phyloP scores from a whole-genome alignment of 257 asterid species.

The Forsythia suspensa region DNA sequence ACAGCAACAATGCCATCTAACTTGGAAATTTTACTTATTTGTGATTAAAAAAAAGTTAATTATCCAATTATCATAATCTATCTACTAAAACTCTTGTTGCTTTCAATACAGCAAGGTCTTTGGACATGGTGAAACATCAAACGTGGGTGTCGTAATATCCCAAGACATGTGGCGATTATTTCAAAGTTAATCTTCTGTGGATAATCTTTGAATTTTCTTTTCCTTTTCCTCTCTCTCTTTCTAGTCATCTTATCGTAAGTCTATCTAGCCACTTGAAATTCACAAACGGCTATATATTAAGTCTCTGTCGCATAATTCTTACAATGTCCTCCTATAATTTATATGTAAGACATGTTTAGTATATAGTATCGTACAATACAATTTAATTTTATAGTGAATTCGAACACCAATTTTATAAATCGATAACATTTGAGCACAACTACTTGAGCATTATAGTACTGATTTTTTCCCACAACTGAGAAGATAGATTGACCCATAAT shows the following conservation, averaged over 20 bases:
- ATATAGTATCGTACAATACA: too few relatives aligned
- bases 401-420: too few relatives aligned
- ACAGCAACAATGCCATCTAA: not conserved
- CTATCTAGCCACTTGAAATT: not conserved
- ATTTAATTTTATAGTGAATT: too few relatives aligned
- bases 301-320: too few relatives aligned
- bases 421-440: too few relatives aligned
- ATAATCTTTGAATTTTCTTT: not conserved
- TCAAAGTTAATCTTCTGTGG: slow-evolving; percentile 7
- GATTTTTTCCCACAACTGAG: too few relatives aligned
- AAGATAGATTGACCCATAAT: too few relatives aligned
- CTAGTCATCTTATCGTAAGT: not conserved
- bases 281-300: too few relatives aligned
- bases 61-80: not conserved
- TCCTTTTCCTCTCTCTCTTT: not conserved
- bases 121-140: slow-evolving; percentile 16
- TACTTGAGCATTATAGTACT: too few relatives aligned
- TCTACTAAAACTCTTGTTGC: not conserved
- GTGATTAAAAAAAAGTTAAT: too few relatives aligned
- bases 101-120: not conserved
- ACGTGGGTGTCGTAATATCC: not conserved
- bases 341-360: too few relatives aligned
- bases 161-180: slow-evolving; percentile 16
- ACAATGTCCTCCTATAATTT: too few relatives aligned
- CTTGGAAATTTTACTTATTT: not conserved